phyloP scores from a whole-genome alignment of 139 green algal species.

The Diplosphaera chodatii region DNA sequence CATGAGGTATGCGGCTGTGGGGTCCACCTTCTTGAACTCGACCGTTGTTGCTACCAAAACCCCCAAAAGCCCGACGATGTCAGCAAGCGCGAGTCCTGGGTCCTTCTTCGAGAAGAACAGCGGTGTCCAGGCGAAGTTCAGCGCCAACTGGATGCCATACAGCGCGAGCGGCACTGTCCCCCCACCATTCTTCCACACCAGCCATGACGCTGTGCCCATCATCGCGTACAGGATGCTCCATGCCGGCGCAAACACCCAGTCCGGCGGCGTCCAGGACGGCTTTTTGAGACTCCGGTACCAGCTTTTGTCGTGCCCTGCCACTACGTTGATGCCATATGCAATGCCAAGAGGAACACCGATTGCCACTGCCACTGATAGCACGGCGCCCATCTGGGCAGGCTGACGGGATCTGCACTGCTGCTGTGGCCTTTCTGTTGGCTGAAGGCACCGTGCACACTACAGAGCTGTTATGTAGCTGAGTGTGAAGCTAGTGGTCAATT shows the following conservation, averaged over 20 bases:
- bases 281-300: slow-evolving; percentile 35
- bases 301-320: not conserved
- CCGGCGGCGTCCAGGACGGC: slow-evolving; percentile 37
- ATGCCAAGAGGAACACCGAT: too few species aligned
- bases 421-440: too few species aligned
- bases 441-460: too few species aligned
- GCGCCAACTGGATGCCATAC: slow-evolving; percentile 33
- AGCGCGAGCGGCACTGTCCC: slow-evolving; percentile 19
- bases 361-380: too few species aligned
- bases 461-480: too few species aligned
- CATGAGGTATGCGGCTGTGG: slow-evolving; percentile 27
- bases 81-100: slow-evolving; percentile 33
- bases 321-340: slow-evolving; percentile 8
- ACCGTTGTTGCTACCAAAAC: slow-evolving; percentile 40
- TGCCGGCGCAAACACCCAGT: slow-evolving; percentile 39
- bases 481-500: too few species aligned
- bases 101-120: slow-evolving; percentile 61
- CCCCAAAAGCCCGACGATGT: slow-evolving; percentile 49
- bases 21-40: slow-evolving; percentile 33
- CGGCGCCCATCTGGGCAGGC: too few species aligned
- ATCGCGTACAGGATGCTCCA: not conserved
- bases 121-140: slow-evolving; percentile 53
- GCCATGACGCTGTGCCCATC: slow-evolving; percentile 26
- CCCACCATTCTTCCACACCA: slow-evolving; percentile 26
- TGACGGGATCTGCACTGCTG: too few species aligned